These are phyloP conservation scores for Magnusiomyces sp. DNA, from an alignment of 1,139 yeast species.

Conservation along the genomic window DNA sequence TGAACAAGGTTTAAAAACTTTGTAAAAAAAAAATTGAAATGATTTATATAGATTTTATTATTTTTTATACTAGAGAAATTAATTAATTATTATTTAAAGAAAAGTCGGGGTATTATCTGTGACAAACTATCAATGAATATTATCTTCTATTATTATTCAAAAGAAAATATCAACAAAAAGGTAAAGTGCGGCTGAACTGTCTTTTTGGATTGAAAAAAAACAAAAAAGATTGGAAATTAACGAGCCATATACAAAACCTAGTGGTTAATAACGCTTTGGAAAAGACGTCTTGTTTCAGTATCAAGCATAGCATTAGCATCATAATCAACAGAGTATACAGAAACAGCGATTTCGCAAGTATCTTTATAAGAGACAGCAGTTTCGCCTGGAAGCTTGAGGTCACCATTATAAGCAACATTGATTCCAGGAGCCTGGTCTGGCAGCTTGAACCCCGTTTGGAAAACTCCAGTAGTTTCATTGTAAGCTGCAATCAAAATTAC, in stretches of 20 bases:
- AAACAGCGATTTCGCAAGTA: conserved; percentile 4
- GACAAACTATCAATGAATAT: no score
- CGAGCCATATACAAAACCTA: no score
- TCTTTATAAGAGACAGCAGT: background rate
- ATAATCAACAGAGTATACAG: conserved; percentile 9
- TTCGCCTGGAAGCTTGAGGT: conserved; percentile 8
- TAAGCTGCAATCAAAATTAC: background rate
- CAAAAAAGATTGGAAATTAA: no score
- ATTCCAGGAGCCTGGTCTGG: background rate
- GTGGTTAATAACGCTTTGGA: no score
- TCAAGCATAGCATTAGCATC: conserved; percentile 1
- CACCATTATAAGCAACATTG: conserved; percentile 5
- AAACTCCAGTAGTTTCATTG: conserved; percentile 3
- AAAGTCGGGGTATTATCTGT: no score
- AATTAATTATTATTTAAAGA: background rate
- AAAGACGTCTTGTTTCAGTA: no score
- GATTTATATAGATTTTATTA: background rate
- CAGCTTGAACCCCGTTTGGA: background rate
- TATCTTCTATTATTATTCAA: no score
- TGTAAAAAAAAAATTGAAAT: conserved; percentile 3
- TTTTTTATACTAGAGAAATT: background rate
- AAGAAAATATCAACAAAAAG: no score
- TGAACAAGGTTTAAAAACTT: conserved; percentile 29
- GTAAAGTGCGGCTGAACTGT: no score
- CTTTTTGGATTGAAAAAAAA: no score